These are phyloP conservation scores for Solanum rostratum DNA, from an alignment of 257 asterid species.

Conservation along the genomic window DNA sequence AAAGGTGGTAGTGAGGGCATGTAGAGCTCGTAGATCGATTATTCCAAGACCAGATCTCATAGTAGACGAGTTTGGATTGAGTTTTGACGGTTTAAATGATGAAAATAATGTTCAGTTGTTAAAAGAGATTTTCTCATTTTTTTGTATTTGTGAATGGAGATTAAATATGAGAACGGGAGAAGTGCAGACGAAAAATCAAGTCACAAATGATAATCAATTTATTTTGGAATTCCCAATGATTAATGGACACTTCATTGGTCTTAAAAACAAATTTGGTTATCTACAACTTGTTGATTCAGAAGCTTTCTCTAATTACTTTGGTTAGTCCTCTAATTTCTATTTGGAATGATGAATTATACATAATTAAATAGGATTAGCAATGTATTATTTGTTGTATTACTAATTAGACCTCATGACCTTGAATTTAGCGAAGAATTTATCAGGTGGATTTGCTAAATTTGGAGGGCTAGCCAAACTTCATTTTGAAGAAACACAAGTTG, in stretches of 20 bases:
- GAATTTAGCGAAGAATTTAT: not conserved
- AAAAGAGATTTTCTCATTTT: constrained; percentile 3
- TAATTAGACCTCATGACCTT: not conserved
- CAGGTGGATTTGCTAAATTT: not conserved
- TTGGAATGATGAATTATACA: not conserved
- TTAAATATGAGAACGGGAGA: constrained; percentile 32
- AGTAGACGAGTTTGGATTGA: constrained; percentile 14
- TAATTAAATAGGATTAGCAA: too few species aligned
- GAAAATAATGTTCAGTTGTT: not conserved
- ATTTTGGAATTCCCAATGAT: constrained; percentile 62
- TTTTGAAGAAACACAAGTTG: not conserved
- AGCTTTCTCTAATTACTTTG: constrained; percentile 20
- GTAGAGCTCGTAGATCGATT: constrained; percentile 37
- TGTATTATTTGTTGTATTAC: too few species aligned
- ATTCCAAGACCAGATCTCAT: constrained; percentile 61
- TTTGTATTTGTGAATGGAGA: constrained; percentile 51
- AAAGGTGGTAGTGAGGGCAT: constrained; percentile 48
- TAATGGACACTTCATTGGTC: constrained; percentile 28
- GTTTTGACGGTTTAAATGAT: constrained; percentile 31
- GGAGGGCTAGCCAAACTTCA: not conserved
- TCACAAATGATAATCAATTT: constrained; percentile 11
- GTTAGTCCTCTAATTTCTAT: not conserved
- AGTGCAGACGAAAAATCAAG: constrained; percentile 27
- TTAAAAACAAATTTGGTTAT: constrained; percentile 35
- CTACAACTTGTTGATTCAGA: constrained; percentile 23